Percentiles rank a stretch among this genome's conserved stretches.
Conservation (phyloP, 352 stramenopile genomes). For the Phytopythium litorale region DNA sequence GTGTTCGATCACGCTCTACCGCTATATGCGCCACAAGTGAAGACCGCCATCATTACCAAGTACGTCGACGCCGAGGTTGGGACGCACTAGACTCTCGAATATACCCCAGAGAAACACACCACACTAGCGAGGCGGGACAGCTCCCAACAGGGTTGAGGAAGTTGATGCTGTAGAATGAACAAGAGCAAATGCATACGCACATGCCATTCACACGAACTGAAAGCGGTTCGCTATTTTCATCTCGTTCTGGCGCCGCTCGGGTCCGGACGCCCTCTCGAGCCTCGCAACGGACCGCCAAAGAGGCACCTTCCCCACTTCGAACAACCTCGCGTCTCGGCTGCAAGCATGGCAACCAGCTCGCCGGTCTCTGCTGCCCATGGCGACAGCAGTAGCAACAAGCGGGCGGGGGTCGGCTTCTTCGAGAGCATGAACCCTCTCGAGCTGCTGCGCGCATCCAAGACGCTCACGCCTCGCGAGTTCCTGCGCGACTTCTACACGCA, state of each 20-base stretch:
- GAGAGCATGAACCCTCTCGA: conserved; percentile 50
- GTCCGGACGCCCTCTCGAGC: background rate
- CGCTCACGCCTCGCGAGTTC: conserved; percentile 55
- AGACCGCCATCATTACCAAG: background rate
- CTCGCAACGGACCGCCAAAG: background rate
- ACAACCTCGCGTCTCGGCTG: background rate
- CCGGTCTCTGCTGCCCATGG: background rate
- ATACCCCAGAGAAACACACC: background rate
- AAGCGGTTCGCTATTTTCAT: background rate
- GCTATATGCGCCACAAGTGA: background rate
- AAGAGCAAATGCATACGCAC: background rate
- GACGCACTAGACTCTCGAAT: background rate
- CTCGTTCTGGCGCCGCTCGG: background rate
- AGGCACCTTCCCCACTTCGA: background rate
- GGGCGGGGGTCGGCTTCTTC: conserved; percentile 28
- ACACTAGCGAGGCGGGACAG: background rate
- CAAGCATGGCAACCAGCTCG: conserved; percentile 1
- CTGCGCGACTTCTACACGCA: conserved; percentile 73
- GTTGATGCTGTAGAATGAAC: background rate
- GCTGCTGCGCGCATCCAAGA: conserved; percentile 49
- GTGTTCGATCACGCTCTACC: background rate
- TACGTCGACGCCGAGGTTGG: background rate
- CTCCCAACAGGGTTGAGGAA: too few species aligned
- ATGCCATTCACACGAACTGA: background rate
- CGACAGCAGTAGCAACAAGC: background rate